Base-by-base conservation (phyloP, 208 protist species). In the Strigomonas culicis region DNA sequence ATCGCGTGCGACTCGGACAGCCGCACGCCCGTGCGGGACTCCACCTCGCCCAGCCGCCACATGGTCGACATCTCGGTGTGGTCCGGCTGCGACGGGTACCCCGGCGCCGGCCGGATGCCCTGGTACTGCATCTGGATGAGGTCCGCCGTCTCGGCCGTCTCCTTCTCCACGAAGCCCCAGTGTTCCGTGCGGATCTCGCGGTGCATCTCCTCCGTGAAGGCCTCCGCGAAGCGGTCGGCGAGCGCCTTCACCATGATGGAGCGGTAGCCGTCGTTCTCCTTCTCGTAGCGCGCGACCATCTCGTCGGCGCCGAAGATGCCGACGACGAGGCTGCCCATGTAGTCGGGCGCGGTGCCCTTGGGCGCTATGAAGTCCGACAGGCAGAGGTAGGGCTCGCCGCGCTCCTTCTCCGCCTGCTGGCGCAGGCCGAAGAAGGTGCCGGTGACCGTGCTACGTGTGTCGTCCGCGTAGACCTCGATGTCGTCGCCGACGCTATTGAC, bases 21-120 rank as follows among this genome's bases (percentile, higher is more conserved):
- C 52, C 65, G 52, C 63, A 98, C 95, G 30, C 85, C 90, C 22
- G 68, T 82, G 60, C 71, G 71, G 44, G 70, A 49, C 68, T 82
- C 66, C 21, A 90, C 79, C 47, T 80, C 51, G 24, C 70, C 80
- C 13, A 90, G 11, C 43, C 66, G 31, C 96, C 95, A 99, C 77
- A 98, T 94, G 1, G 85, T 92, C 11, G 30, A 19, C 87, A 98
- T 98, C 79, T 99, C 97, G 22, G 89, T 97, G 79, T 99, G 97
- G 75, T 99, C 97, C 0, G 97, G 97, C 82, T 98, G 96, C 13
- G 82, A 92, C 4, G 97, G 97, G 72, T 99, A 99, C 43, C 97
- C 97, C 0, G 95, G 95, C 11, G 97, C 97, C 8, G 97, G 97
- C 1, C 97, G 77, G 68, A 99, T 99, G 63, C 97, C 97, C 62